Base-by-base conservation (phyloP, 2,329 filamentous ascomycete species). In the Botryotinia calthae region DNA sequence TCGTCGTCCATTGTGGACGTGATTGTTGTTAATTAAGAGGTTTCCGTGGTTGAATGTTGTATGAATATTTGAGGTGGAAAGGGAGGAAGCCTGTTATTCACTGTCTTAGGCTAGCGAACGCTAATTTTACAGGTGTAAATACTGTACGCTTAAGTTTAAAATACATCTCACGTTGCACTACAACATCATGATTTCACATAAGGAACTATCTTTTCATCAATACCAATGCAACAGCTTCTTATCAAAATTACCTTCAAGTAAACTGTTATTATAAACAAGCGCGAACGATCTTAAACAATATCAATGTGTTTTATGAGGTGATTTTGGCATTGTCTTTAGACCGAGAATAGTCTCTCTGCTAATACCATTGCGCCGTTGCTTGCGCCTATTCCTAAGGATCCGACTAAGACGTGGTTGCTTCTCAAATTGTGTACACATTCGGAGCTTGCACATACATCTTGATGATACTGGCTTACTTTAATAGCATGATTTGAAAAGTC, bases 1-100 rank as follows among this genome's bases (percentile, higher is more conserved):
- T 88, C 87, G 76, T 88, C 87, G 74, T 81, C 78, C 80, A 81
- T 81, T 48, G 40, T 40, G 25, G 40, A 28, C 9, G 46, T 66
- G 25, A 8, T 28, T 66, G 31, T 66, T 40, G 8, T 37, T 2
- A n/a, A 37, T n/a, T 20, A 51, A 44, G 16, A 51, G 46, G 16
- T 54, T 37, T 46, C 28, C 31, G 22, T 66, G 31, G 34, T 18
- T n/a, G 14, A 40, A 40, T n/a, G 22, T 61, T 37, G 34, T 22
- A 20, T 51, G 4, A n/a, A n/a, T 18, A 16, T 34, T 51, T 20
- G 63, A 66, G 28, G 20, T 64, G 42, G 18, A 16, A 46, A 34
- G 44, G 31, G 40, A 37, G 44, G 31, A 37, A 51, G 31, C 44
- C 31, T 66, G 28, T n/a, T 25, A n/a, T 66, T 54, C 46, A n/a